phyloP scores from a whole-genome alignment of 805 yeast genomes.

The Komagataella pseudopastoris region DNA sequence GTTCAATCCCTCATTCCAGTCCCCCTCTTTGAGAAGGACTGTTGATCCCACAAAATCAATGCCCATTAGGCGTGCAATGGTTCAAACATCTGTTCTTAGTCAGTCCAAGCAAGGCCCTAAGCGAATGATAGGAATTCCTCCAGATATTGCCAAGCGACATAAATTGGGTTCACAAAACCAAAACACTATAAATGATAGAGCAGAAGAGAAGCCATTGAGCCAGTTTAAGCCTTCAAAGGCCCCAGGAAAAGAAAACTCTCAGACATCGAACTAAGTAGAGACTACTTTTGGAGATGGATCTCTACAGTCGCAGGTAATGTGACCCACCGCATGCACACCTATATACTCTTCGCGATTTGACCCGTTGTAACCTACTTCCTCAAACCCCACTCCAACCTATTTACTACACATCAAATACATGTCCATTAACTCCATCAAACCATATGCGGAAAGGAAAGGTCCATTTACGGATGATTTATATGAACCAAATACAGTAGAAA shows the following conservation, averaged over 20 bases:
- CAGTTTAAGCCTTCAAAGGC: neutral
- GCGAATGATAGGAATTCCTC: constrained; percentile 2
- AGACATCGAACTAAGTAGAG: neutral
- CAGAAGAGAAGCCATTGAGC: neutral
- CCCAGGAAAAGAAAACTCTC: neutral
- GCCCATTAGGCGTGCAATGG: constrained; percentile 34
- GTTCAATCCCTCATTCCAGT: constrained; percentile 46
- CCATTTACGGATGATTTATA: constrained; percentile 19
- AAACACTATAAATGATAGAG: neutral
- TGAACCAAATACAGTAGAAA: constrained; percentile 5
- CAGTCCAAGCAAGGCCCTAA: constrained; percentile 1
- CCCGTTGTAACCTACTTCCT: neutral
- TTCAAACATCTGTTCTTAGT: constrained; percentile 2
- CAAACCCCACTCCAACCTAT: neutral
- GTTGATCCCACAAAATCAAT: constrained; percentile 58
- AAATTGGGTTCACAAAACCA: neutral
- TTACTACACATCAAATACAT: neutral
- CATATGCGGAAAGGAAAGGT: constrained; percentile 10
- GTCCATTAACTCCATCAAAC: neutral
- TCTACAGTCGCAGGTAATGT: too few relatives aligned
- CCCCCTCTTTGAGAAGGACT: constrained; percentile 41
- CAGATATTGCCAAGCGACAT: neutral
- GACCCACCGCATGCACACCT: neutral
- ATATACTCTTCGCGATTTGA: neutral
- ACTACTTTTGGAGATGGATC: neutral